These are phyloP conservation scores for Mycena chlorophos DNA, from an alignment of 768 basidiomycete genomes.

Conservation along the genomic window DNA sequence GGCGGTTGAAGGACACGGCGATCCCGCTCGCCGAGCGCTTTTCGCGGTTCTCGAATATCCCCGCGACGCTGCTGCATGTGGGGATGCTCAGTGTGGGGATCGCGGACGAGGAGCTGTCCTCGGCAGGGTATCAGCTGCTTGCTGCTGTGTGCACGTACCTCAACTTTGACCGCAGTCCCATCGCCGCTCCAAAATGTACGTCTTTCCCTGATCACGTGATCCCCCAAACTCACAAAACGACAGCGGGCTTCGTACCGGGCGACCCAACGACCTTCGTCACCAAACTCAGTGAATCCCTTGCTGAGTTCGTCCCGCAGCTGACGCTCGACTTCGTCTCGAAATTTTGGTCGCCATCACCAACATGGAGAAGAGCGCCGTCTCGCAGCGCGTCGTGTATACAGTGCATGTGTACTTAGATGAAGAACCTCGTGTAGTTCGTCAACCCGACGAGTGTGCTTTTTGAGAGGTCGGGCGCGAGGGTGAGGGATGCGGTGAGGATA, in stretches of 20 bases:
- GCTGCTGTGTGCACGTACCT: slow-evolving; percentile 74
- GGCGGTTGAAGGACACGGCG: slow-evolving; percentile 58
- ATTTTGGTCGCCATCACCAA: slow-evolving; percentile 67
- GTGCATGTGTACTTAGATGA: slow-evolving; percentile 88
- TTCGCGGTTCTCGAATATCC: slow-evolving; percentile 79
- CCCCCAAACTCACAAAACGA: slow-evolving; percentile 1
- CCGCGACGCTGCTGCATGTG: slow-evolving; percentile 83
- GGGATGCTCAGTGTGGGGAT: slow-evolving; percentile 78
- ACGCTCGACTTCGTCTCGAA: slow-evolving; percentile 87
- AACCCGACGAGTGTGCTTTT: slow-evolving; percentile 69
- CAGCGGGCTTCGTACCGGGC: slow-evolving; percentile 72
- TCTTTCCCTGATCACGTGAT: background rate
- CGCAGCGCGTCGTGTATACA: slow-evolving; percentile 74
- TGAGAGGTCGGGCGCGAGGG: slow-evolving; percentile 69
- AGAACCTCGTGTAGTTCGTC: slow-evolving; percentile 70
- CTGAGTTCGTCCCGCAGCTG: slow-evolving; percentile 74
- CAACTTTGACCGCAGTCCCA: slow-evolving; percentile 72
- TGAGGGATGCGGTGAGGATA: slow-evolving; percentile 80
- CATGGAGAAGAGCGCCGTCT: slow-evolving; percentile 40
- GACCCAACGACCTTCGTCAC: slow-evolving; percentile 62
- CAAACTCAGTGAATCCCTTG: slow-evolving; percentile 69
- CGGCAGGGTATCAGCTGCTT: slow-evolving; percentile 78
- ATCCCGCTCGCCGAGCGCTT: slow-evolving; percentile 60
- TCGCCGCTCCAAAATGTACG: slow-evolving; percentile 70
- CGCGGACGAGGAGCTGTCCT: slow-evolving; percentile 74